These are phyloP conservation scores for Neurospora sp. DNA, from an alignment of 495 filamentous ascomycete genomes.

Conservation along the genomic window DNA sequence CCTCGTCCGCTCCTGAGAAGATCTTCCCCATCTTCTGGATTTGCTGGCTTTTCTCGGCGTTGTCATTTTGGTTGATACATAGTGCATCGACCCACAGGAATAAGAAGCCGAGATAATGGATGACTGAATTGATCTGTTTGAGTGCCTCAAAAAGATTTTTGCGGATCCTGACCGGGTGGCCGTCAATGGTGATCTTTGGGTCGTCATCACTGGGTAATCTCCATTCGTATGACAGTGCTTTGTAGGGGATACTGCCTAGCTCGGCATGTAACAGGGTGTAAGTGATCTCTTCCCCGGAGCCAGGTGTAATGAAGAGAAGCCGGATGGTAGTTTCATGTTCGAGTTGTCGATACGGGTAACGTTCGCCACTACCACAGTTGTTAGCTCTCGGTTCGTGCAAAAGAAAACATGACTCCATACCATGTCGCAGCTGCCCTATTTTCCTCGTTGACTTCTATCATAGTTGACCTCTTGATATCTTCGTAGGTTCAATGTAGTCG, in stretches of 20 bases:
- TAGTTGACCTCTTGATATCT: neutral
- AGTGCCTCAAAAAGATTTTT: neutral
- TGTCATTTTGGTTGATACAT: constrained; percentile 5
- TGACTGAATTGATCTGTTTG: neutral
- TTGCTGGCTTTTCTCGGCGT: neutral
- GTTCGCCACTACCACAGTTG: neutral
- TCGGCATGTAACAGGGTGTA: neutral
- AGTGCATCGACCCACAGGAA: neutral
- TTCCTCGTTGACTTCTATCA: neutral
- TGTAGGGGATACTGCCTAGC: neutral
- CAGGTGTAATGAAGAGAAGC: neutral
- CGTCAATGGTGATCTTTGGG: neutral
- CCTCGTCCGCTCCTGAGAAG: neutral
- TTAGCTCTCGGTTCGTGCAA: neutral
- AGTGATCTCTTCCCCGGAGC: neutral
- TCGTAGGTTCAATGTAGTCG: neutral
- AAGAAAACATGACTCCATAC: neutral
- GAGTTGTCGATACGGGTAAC: neutral
- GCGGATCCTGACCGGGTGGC: neutral
- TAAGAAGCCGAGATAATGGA: neutral
- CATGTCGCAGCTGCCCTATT: neutral
- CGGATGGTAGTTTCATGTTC: neutral
- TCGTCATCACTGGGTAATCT: neutral
- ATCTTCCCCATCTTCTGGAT: neutral
- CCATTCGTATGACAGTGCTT: neutral